A percentile compares a stretch with the other conserved stretches of the same genome.
Conservation (phyloP, 2,329 filamentous ascomycete species). For the Curvularia sp. region DNA sequence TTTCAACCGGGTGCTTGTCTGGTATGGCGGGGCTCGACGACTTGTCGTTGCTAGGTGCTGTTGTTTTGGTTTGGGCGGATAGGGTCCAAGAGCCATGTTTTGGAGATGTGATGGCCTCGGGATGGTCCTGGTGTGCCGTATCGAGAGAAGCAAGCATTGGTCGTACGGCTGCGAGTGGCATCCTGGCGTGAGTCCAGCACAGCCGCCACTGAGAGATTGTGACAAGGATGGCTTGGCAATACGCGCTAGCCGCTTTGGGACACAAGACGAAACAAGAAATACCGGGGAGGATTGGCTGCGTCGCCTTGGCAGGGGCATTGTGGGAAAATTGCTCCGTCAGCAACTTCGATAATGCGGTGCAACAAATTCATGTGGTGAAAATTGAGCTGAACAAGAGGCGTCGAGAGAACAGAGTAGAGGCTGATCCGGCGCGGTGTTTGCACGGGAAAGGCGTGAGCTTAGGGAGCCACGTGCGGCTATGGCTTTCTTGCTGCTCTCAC, state of each 20-base stretch:
- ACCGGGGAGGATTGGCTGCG: slow-evolving; percentile 5
- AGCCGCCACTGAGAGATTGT: background rate
- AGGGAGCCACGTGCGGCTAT: background rate
- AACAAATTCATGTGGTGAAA: background rate
- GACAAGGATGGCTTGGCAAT: background rate
- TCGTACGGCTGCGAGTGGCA: slow-evolving; percentile 1
- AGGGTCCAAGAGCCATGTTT: background rate
- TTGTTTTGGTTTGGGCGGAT: background rate
- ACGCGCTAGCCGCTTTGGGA: slow-evolving; percentile 8
- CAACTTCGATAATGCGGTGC: background rate
- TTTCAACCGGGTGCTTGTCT: background rate
- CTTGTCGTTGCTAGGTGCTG: background rate
- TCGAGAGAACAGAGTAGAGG: background rate
- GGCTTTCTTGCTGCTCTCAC: background rate
- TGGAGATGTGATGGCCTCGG: background rate
- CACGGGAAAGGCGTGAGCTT: background rate
- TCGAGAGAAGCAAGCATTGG: slow-evolving; percentile 9
- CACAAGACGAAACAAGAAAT: slow-evolving; percentile 10
- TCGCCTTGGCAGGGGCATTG: slow-evolving; percentile 20
- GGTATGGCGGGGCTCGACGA: background rate
- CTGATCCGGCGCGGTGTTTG: background rate
- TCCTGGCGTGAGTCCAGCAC: slow-evolving; percentile 8
- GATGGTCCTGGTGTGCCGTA: background rate
- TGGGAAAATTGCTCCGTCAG: slow-evolving; percentile 9
- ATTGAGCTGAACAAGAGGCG: background rate